Base-by-base conservation (phyloP, 164 flowering plant genomes). In the Paratinospora sagittata region DNA sequence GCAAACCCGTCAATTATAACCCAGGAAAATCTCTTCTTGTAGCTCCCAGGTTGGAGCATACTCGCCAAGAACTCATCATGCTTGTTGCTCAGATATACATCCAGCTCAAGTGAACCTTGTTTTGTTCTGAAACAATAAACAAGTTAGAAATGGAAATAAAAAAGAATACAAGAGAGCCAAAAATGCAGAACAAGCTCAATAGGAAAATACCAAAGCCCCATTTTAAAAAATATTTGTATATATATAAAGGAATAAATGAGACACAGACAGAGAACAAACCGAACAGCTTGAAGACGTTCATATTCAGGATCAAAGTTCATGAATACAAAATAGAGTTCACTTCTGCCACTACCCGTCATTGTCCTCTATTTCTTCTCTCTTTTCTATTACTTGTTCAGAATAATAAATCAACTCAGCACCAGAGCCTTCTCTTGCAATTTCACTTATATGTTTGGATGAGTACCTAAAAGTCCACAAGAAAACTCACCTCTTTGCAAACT, bases 271-370 rank as follows among this genome's bases (percentile, higher is more conserved):
- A 30, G 52, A 58, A 27, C 49, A 27, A 47, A 89, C 97, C 87
- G 76, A 72, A 83, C 77, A 24, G 90, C 78, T 73, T 81, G 85
- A 73, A 90, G 97, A 39, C 88, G 90, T 70, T 88, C 89, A 55
- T 90, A 92, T 67, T 90, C 85, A 2, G 97, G 94, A 82, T 92
- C 97, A 45, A 83, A 92, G 65, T 89, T 87, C 96, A 92, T 85
- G 92, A 92, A 92, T 24, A 92, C 97, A 70, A 86, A 92, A 77
- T 88, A 85, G n/a, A 82, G 68, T 73, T 89, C 88, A 26, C 36
- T 65, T 43, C 57, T 66, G 27, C 12, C 30, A 68, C 72, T 63
- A 37, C 62, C 58, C 76, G 30, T 74, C 19, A 60, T 5, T 34
- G 37, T 26, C 37, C 7, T 17, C 27, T 69, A 14, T 27, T 23